A percentile compares a stretch with the other conserved stretches of the same genome.
These are phyloP conservation scores for Malus sieversii DNA, from an alignment of 306 rosid species.

Conservation along the genomic window DNA sequence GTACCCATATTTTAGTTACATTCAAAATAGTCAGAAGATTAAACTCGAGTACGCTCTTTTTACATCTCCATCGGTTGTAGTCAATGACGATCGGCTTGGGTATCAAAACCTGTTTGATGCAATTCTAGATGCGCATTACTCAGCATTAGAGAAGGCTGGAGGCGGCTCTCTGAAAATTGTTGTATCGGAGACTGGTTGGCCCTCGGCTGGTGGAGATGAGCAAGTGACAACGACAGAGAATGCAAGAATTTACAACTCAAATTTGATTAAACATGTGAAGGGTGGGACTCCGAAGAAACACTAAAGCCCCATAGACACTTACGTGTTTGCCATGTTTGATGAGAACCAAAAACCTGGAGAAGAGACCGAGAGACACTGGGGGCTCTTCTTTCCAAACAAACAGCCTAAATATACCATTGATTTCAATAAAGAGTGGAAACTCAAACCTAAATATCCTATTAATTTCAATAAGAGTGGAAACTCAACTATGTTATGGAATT, in stretches of 20 bases:
- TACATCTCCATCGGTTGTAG: constrained; percentile 14
- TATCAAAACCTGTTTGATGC: constrained; percentile 41
- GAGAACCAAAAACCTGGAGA: constrained; percentile 17
- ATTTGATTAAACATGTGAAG: constrained; percentile 24
- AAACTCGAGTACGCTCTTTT: constrained; percentile 33
- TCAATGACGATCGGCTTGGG: constrained; percentile 21
- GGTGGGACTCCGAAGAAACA: constrained; percentile 37
- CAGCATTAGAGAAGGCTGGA: constrained; percentile 36
- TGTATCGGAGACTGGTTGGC: constrained; percentile 53
- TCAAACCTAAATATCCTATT: neutral
- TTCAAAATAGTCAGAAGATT: neutral
- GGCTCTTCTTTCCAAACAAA: constrained; percentile 34
- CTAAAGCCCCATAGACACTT: constrained; percentile 26
- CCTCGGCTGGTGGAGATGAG: constrained; percentile 32
- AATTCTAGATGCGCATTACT: constrained; percentile 25
- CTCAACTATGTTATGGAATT: no score
- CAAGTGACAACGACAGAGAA: constrained; percentile 20
- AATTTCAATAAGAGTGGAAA: no score
- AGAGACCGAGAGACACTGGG: constrained; percentile 17
- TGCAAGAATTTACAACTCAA: constrained; percentile 34
- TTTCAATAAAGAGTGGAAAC: constrained; percentile 9
- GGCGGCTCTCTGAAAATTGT: constrained; percentile 28
- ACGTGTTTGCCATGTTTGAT: constrained; percentile 37
- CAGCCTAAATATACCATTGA: constrained; percentile 24
- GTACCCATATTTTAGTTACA: constrained; percentile 32